Conservation (phyloP, 2,329 filamentous ascomycete species). For the Trichophyton benhamiae region DNA sequence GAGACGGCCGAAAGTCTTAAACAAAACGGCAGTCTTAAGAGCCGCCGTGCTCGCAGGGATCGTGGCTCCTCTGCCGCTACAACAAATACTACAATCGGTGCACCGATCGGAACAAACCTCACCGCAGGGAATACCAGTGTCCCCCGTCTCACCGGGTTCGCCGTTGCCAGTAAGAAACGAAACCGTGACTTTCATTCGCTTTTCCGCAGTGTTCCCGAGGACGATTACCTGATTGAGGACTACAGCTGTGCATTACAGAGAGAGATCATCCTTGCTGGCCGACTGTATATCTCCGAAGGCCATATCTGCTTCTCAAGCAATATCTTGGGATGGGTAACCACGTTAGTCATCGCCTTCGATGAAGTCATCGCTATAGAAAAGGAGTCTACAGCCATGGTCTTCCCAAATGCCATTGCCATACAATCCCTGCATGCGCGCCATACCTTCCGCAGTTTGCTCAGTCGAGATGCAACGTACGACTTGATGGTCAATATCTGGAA, state of each 20-base stretch:
- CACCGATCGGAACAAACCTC: constrained; percentile 56
- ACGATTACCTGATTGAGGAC: constrained; percentile 96
- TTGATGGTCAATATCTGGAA: constrained; percentile 98
- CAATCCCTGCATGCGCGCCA: constrained; percentile 92
- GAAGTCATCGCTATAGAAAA: constrained; percentile 96
- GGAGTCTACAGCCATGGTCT: constrained; percentile 84
- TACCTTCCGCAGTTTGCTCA: constrained; percentile 88
- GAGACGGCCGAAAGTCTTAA: constrained; percentile 44
- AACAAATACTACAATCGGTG: constrained; percentile 56
- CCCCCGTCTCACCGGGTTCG: constrained; percentile 82
- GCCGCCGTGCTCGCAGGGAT: constrained; percentile 56
- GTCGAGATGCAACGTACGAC: constrained; percentile 90
- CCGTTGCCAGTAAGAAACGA: constrained; percentile 87
- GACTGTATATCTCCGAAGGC: constrained; percentile 91
- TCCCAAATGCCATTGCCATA: constrained; percentile 95
- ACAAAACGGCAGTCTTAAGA: constrained; percentile 55
- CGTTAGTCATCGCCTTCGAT: constrained; percentile 94
- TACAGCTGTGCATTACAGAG: constrained; percentile 94
- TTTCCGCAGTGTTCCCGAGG: constrained; percentile 93
- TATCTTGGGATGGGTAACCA: constrained; percentile 95
- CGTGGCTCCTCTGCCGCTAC: constrained; percentile 70
- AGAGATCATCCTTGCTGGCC: constrained; percentile 86
- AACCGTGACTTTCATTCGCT: constrained; percentile 89
- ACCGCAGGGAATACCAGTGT: constrained; percentile 46
- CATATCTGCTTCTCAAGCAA: constrained; percentile 99